A percentile compares a stretch with the other conserved stretches of the same genome.
phyloP scores from a whole-genome alignment of 2,329 filamentous ascomycete genomes.

The Dothidotthia symphoricarpi region DNA sequence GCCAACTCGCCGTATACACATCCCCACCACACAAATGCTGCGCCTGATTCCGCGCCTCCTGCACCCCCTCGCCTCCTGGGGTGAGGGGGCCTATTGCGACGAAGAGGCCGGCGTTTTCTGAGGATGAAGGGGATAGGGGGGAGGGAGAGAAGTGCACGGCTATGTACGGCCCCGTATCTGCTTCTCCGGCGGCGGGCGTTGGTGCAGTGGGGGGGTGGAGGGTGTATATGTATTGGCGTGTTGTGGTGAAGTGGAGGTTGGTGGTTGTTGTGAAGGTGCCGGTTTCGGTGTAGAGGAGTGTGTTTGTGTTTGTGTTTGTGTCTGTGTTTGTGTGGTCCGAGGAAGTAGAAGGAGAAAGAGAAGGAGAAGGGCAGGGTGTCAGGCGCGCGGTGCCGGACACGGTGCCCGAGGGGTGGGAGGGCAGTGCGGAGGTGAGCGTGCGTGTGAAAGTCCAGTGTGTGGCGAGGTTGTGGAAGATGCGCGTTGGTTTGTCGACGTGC shows the following conservation, averaged over 20 bases:
- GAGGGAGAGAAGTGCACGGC: constrained; percentile 9
- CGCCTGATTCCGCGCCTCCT: constrained; percentile 53
- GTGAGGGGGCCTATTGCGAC: constrained; percentile 61
- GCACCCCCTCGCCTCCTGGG: constrained; percentile 19
- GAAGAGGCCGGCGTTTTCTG: constrained; percentile 58
- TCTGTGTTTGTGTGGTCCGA: too few species aligned
- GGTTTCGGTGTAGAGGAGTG: constrained; percentile 68
- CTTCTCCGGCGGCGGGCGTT: background rate
- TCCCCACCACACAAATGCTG: constrained; percentile 71
- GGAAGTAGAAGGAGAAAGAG: constrained; percentile 43
- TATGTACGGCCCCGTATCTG: constrained; percentile 2
- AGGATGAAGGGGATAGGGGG: too few species aligned
- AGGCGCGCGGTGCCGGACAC: constrained; percentile 67
- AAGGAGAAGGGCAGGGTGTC: background rate
- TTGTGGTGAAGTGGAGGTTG: constrained; percentile 58
- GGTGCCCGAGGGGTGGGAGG: constrained; percentile 63
- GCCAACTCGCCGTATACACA: constrained; percentile 68
- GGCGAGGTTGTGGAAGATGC: constrained; percentile 17
- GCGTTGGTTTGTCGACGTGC: background rate
- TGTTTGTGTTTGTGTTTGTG: constrained; percentile 35
- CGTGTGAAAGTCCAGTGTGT: constrained; percentile 62
- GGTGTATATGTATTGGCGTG: constrained; percentile 67
- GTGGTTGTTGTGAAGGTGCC: constrained; percentile 61
- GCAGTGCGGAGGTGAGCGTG: constrained; percentile 54
- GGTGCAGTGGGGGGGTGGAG: constrained; percentile 22